A percentile compares a stretch with the other conserved stretches of the same genome.
Conservation (phyloP, 345 rosid species). For the Rhodomyrtus tomentosa region DNA sequence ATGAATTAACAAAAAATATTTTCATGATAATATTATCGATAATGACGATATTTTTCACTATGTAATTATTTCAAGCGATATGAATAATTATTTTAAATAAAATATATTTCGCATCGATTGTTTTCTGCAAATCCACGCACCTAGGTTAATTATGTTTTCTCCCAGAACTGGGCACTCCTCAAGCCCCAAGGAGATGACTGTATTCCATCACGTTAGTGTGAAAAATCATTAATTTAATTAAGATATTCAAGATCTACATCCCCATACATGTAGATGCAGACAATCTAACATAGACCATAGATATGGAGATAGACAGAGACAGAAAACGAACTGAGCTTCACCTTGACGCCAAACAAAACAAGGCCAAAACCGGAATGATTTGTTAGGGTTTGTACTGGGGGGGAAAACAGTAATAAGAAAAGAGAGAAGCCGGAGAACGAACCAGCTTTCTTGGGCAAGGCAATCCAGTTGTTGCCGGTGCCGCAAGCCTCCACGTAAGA, state of each 20-base stretch:
- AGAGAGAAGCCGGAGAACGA: not conserved
- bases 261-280: not conserved
- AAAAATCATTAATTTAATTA: not conserved
- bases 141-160: not conserved
- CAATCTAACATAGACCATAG: not conserved
- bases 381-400: not conserved
- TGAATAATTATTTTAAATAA: too few species aligned
- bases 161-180: not conserved
- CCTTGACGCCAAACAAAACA: not conserved
- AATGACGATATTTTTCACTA: too few species aligned
- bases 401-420: not conserved
- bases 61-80: too few species aligned
- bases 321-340: not conserved
- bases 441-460: slow-evolving; percentile 59
- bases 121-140: too few species aligned
- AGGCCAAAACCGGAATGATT: not conserved
- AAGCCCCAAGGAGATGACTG: not conserved
- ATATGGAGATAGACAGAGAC: not conserved
- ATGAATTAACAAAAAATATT: too few species aligned
- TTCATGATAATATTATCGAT: too few species aligned
- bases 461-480: slow-evolving; percentile 45
- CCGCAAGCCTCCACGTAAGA: slow-evolving; percentile 26
- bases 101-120: too few species aligned
- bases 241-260: not conserved
- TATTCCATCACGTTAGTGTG: not conserved